Evolutionary conservation across 2,329 filamentous ascomycete genomes (phyloP).

Genomic region (Penicillium sp.): DNA sequence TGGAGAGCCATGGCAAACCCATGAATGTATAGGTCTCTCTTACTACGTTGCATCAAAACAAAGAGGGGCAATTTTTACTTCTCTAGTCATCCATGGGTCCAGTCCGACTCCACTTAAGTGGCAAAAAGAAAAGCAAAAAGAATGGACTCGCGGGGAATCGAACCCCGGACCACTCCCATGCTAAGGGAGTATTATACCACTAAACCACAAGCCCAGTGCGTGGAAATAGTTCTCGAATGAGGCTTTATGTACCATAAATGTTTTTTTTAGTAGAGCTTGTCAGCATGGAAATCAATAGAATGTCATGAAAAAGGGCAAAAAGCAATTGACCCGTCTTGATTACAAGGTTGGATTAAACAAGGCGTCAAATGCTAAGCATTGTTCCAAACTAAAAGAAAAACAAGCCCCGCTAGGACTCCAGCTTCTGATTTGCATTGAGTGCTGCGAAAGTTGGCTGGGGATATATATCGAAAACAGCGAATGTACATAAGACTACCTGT

Average conservation of each 20-base stretch:
- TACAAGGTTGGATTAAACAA: too few species aligned
- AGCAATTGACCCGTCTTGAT: too few species aligned
- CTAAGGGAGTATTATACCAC: conserved; percentile 52
- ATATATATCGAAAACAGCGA: too few species aligned
- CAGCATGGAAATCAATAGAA: too few species aligned
- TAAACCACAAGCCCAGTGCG: conserved; percentile 45
- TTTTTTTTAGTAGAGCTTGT: too few species aligned
- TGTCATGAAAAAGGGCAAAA: too few species aligned
- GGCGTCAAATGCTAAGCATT: too few species aligned
- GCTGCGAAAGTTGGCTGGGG: too few species aligned
- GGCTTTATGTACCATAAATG: neutral
- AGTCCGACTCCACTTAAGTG: neutral
- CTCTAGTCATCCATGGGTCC: neutral
- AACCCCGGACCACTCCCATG: conserved; percentile 52
- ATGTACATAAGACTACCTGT: too few species aligned
- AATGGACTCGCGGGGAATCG: conserved; percentile 52
- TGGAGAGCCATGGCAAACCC: neutral
- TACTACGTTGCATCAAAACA: neutral
- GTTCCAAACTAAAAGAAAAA: too few species aligned
- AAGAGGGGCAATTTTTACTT: neutral
- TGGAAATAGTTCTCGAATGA: neutral
- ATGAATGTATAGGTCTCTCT: neutral
- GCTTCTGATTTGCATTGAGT: too few species aligned
- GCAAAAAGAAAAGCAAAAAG: neutral
- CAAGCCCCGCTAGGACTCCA: too few species aligned